phyloP scores from a whole-genome alignment of 176 grass and related monocot genomes.

The Musa beccarii region DNA sequence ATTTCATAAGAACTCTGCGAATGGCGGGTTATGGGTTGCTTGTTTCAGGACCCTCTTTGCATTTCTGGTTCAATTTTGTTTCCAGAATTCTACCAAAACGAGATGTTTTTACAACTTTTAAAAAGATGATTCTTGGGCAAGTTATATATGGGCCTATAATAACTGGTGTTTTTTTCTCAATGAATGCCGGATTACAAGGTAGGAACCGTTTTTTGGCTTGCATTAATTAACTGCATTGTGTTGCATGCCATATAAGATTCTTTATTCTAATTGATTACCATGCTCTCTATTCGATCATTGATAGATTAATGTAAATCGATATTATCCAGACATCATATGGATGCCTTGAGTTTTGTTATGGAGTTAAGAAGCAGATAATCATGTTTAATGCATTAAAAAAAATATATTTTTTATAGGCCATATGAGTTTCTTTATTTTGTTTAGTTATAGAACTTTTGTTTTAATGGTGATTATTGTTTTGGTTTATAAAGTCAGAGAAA shows the following conservation, averaged over 20 bases:
- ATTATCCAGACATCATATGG: background rate
- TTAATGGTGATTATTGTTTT: too few relatives aligned
- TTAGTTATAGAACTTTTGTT: too few relatives aligned
- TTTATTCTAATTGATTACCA: background rate
- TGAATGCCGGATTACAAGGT: constrained; percentile 94
- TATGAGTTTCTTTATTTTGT: too few relatives aligned
- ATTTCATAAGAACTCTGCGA: constrained; percentile 59
- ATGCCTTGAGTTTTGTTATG: background rate
- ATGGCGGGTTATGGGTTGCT: constrained; percentile 84
- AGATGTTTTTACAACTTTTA: constrained; percentile 68
- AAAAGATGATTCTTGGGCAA: constrained; percentile 95
- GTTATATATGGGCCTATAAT: constrained; percentile 84
- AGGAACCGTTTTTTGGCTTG: constrained; percentile 8
- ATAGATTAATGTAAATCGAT: background rate
- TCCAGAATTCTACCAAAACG: constrained; percentile 72
- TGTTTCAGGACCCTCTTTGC: constrained; percentile 79
- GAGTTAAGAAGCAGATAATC: background rate
- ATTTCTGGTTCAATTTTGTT: constrained; percentile 93
- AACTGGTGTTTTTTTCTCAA: constrained; percentile 82
- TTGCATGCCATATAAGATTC: background rate
- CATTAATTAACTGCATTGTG: constrained; percentile 17
- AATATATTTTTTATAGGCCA: background rate
- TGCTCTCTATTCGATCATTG: background rate
- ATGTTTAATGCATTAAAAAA: background rate
- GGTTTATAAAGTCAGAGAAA: too few relatives aligned